A percentile compares a stretch with the other conserved stretches of the same genome.
Evolutionary conservation across 129 eudicot genomes (phyloP).

Genomic region (Arctium minus): DNA sequence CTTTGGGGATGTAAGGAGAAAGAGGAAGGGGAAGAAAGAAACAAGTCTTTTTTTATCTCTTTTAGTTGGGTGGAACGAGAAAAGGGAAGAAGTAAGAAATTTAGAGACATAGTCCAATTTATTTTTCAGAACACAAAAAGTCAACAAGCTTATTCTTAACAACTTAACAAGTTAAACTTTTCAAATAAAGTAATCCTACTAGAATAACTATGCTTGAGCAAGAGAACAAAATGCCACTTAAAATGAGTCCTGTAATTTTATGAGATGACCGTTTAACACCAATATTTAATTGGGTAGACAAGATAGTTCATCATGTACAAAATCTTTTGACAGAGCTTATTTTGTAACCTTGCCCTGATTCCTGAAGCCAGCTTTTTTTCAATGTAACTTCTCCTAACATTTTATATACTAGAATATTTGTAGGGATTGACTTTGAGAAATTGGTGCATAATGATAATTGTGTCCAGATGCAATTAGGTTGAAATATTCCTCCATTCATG

Average conservation of each 20-base stretch:
- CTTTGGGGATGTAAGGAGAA: neutral
- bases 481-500: neutral
- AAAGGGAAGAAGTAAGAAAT: neutral
- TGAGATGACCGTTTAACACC: neutral
- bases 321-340: neutral
- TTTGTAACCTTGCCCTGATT: neutral
- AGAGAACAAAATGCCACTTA: neutral
- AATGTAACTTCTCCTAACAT: neutral
- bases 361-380: neutral
- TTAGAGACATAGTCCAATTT: neutral
- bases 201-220: neutral
- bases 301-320: neutral
- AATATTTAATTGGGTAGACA: neutral
- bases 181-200: neutral
- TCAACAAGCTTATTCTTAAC: neutral
- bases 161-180: neutral
- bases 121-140: neutral
- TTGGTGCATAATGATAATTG: neutral
- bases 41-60: neutral
- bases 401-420: neutral
- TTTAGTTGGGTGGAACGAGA: neutral
- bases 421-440: neutral
- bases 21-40: neutral
- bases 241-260: neutral
- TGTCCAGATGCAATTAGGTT: neutral